These are phyloP conservation scores for Crucihimalaya himalaica DNA, from an alignment of 345 rosid genomes.

Conservation along the genomic window DNA sequence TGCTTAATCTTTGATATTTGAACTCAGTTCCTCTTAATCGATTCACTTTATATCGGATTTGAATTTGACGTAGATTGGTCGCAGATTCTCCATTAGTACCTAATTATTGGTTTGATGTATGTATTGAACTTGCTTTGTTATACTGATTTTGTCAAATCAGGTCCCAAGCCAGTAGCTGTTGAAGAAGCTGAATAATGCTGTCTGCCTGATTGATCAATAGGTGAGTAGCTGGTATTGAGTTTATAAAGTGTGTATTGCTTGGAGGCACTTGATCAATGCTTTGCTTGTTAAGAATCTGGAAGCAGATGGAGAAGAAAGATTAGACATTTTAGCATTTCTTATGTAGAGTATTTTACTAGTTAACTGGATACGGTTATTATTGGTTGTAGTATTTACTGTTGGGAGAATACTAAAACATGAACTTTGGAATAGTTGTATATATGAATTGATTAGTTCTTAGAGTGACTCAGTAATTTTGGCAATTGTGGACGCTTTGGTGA, in stretches of 20 bases:
- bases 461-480: not conserved
- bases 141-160: slow-evolving; percentile 5
- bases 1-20: not conserved
- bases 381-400: not conserved
- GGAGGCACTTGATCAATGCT: not conserved
- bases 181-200: slow-evolving; percentile 35
- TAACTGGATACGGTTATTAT: not conserved
- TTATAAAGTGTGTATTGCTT: not conserved
- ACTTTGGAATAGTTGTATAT: not conserved
- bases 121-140: not conserved
- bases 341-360: not conserved
- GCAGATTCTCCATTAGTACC: not conserved
- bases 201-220: not conserved
- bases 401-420: not conserved
- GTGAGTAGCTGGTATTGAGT: slow-evolving; percentile 9
- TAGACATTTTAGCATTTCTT: not conserved
- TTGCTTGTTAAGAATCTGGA: not conserved
- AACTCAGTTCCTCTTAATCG: too few relatives aligned
- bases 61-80: not conserved
- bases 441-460: not conserved
- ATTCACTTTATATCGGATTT: not conserved
- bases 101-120: not conserved
- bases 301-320: not conserved
- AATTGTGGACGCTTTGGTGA: not conserved
- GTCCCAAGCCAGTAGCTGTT: slow-evolving; percentile 35